phyloP scores from a whole-genome alignment of 768 basidiomycete genomes.

The Tylopilus rubrobrunneus region DNA sequence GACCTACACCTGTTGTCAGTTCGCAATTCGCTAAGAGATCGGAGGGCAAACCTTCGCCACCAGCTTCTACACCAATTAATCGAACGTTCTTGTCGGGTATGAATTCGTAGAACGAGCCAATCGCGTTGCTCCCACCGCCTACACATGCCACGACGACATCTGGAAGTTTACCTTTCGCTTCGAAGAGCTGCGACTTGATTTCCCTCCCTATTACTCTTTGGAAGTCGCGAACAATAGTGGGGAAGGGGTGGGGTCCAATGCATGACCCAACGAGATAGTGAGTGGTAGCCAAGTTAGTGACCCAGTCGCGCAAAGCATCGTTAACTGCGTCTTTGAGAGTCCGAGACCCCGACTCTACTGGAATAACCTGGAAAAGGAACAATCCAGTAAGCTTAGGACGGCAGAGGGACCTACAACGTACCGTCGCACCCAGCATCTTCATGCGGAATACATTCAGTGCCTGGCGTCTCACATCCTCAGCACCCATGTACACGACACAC shows the following conservation, averaged over 20 bases:
- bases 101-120: slow-evolving; percentile 97
- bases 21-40: background rate
- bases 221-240: slow-evolving; percentile 97
- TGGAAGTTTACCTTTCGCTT: slow-evolving; percentile 76
- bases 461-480: slow-evolving; percentile 94
- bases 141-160: slow-evolving; percentile 96
- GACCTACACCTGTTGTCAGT: slow-evolving; percentile 40
- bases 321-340: slow-evolving; percentile 99
- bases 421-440: slow-evolving; percentile 93
- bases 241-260: slow-evolving; percentile 98
- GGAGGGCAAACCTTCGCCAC: slow-evolving; percentile 77
- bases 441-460: slow-evolving; percentile 98
- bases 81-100: slow-evolving; percentile 83
- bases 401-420: slow-evolving; percentile 21
- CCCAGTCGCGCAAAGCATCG: slow-evolving; percentile 98
- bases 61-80: slow-evolving; percentile 93
- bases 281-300: slow-evolving; percentile 88
- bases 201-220: slow-evolving; percentile 93
- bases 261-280: slow-evolving; percentile 97
- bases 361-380: slow-evolving; percentile 62
- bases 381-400: background rate
- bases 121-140: slow-evolving; percentile 96
- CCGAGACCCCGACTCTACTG: slow-evolving; percentile 89
- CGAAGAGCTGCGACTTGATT: slow-evolving; percentile 83
- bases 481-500: slow-evolving; percentile 97